Evolutionary conservation across 495 filamentous ascomycete species (phyloP).

Genomic region (Neurospora sp.): DNA sequence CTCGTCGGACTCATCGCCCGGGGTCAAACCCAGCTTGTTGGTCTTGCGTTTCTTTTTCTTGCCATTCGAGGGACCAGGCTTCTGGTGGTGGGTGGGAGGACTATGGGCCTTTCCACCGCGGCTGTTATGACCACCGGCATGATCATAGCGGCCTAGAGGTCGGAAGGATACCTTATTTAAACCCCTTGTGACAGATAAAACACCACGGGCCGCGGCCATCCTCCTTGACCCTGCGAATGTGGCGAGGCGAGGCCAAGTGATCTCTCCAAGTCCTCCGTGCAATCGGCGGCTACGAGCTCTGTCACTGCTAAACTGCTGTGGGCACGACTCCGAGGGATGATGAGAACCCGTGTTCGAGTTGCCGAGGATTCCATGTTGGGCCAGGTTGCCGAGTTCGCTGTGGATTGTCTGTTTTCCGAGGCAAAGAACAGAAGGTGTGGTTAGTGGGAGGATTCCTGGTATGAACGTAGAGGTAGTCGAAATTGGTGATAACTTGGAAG

Average conservation of each 20-base stretch:
- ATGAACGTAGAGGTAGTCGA: too few species aligned
- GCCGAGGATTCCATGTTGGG: too few species aligned
- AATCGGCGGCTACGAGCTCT: constrained; percentile 29
- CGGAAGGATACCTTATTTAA: too few species aligned
- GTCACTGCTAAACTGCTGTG: constrained; percentile 25
- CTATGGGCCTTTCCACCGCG: constrained; percentile 19
- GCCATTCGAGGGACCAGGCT: constrained; percentile 48
- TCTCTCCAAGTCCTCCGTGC: too few species aligned
- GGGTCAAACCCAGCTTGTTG: constrained; percentile 72
- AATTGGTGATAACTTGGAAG: neutral
- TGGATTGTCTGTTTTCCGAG: neutral
- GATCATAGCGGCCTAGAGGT: constrained; percentile 5
- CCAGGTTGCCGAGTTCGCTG: too few species aligned
- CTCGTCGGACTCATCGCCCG: constrained; percentile 57
- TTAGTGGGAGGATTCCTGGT: neutral
- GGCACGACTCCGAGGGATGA: too few species aligned
- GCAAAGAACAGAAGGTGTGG: neutral
- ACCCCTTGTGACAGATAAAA: too few species aligned
- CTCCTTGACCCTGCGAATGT: too few species aligned
- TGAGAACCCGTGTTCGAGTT: too few species aligned
- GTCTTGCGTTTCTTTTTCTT: constrained; percentile 72
- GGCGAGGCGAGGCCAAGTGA: too few species aligned
- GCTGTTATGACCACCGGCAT: constrained; percentile 12
- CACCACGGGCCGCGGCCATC: too few species aligned
- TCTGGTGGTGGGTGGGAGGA: constrained; percentile 43